Evolutionary conservation across 371 early-diverging fungal genomes (phyloP).

Genomic region (Batkoa obscura): DNA sequence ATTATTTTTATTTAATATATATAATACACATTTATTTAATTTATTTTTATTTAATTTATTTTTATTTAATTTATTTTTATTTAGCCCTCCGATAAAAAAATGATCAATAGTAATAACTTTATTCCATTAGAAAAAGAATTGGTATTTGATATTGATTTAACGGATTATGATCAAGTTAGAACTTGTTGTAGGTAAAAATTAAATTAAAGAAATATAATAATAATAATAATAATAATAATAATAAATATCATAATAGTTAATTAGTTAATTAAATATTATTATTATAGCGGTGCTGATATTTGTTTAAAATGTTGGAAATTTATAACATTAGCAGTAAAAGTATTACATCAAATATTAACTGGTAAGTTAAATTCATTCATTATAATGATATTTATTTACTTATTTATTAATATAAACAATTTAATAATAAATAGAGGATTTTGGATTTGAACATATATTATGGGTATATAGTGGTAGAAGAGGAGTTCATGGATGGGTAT

Average conservation of each 20-base stretch:
- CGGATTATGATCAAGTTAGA: slow-evolving; percentile 95
- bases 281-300: slow-evolving; percentile 56
- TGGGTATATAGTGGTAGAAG: slow-evolving; percentile 98
- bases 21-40: no score
- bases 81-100: slow-evolving; percentile 55
- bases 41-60: neutral
- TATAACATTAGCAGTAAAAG: slow-evolving; percentile 80
- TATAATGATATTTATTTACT: neutral
- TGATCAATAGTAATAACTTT: slow-evolving; percentile 46
- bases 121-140: slow-evolving; percentile 74
- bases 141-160: slow-evolving; percentile 99
- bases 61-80: slow-evolving; percentile 6
- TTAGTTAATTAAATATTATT: neutral
- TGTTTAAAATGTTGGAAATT: slow-evolving; percentile 88
- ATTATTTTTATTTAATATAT: neutral
- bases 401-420: no score
- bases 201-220: neutral
- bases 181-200: slow-evolving; percentile 71
- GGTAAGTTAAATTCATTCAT: slow-evolving; percentile 18
- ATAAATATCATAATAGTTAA: neutral
- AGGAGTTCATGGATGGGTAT: slow-evolving; percentile 99
- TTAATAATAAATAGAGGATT: slow-evolving; percentile 44
- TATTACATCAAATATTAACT: slow-evolving; percentile 47
- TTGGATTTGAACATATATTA: slow-evolving; percentile 84
- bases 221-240: neutral